Percentiles rank a stretch among this genome's conserved stretches.
phyloP scores from a whole-genome alignment of 495 filamentous ascomycete species.

The Penicillium manginii region DNA sequence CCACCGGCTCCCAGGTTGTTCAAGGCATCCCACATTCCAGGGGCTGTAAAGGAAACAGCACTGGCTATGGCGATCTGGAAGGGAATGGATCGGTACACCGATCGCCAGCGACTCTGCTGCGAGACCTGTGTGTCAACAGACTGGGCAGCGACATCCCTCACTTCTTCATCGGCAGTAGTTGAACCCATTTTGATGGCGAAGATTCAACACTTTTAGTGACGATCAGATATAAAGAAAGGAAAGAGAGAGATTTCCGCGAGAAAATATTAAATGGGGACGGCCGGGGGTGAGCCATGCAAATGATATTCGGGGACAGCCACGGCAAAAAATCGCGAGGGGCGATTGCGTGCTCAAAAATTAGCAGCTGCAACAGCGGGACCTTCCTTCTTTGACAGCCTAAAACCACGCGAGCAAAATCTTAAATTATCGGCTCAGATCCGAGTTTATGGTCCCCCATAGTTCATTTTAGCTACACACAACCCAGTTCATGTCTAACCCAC shows the following conservation, averaged over 20 bases:
- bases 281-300: not conserved
- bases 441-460: not conserved
- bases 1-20: constrained; percentile 40
- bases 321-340: constrained; percentile 4
- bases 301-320: not conserved
- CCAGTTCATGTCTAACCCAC: no score
- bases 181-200: constrained; percentile 1
- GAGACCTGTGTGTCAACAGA: not conserved
- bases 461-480: not conserved
- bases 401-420: constrained; percentile 2
- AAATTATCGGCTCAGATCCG: constrained; percentile 1
- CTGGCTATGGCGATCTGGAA: constrained; percentile 40
- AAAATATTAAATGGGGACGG: not conserved
- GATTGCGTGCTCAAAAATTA: constrained; percentile 1
- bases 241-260: not conserved
- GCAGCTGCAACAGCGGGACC: constrained; percentile 1
- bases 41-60: constrained; percentile 39
- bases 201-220: not conserved
- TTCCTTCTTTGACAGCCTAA: constrained; percentile 4
- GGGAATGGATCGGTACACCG: constrained; percentile 25
- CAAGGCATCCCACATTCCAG: constrained; percentile 42
- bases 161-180: not conserved
- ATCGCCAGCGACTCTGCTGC: not conserved
- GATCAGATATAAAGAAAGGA: not conserved
- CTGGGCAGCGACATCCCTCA: not conserved